Evolutionary conservation across 2,329 filamentous ascomycete species (phyloP).

Genomic region (Fusarium graminum): DNA sequence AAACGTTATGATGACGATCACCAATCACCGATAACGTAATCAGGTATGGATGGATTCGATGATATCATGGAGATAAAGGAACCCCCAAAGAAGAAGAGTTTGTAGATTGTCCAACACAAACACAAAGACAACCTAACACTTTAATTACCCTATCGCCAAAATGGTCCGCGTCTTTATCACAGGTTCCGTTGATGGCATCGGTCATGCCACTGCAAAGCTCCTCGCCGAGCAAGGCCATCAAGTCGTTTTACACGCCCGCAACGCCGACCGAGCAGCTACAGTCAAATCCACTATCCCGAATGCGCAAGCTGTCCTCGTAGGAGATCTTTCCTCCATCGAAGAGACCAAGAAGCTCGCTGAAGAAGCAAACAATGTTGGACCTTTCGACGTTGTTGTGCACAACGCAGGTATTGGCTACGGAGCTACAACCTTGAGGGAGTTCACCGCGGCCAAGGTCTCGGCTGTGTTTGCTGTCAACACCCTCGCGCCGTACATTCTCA

Average conservation of each 20-base stretch:
- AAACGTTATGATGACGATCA: too few species aligned
- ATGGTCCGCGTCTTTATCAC: slow-evolving; percentile 45
- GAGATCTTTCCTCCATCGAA: slow-evolving; percentile 31
- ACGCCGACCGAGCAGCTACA: slow-evolving; percentile 36
- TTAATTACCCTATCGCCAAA: fast-evolving
- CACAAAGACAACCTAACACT: fast-evolving
- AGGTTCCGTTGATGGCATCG: slow-evolving; percentile 42
- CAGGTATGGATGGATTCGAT: neutral
- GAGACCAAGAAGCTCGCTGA: slow-evolving; percentile 38
- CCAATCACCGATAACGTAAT: slow-evolving; percentile 20
- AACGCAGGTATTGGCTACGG: slow-evolving; percentile 43
- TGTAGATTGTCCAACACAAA: neutral
- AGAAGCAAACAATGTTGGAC: slow-evolving; percentile 31
- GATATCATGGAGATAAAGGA: slow-evolving; percentile 18
- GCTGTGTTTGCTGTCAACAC: slow-evolving; percentile 42
- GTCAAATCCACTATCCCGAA: slow-evolving; percentile 31
- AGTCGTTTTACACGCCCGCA: slow-evolving; percentile 38
- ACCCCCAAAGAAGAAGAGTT: neutral
- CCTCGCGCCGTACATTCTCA: slow-evolving; percentile 37
- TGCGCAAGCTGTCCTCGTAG: slow-evolving; percentile 28
- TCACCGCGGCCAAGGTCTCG: slow-evolving; percentile 31
- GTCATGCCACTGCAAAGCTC: slow-evolving; percentile 36
- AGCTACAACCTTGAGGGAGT: slow-evolving; percentile 16
- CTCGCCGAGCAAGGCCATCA: slow-evolving; percentile 40
- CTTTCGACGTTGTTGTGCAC: slow-evolving; percentile 39